These are phyloP conservation scores for Zopfochytrium polystomum DNA, from an alignment of 371 early-diverging fungal species.

Conservation along the genomic window DNA sequence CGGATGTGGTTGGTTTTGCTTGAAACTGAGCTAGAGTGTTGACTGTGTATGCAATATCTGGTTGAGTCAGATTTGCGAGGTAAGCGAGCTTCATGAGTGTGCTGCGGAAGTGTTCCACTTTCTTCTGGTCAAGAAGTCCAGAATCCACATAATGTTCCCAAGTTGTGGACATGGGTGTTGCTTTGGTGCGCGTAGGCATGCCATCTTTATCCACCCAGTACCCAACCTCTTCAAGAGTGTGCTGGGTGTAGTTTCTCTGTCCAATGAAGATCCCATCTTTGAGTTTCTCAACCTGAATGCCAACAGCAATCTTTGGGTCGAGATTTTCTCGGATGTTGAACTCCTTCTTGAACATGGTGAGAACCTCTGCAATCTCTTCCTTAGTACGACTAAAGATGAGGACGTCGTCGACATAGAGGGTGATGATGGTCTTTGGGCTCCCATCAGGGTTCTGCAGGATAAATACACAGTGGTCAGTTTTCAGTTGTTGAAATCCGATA, in stretches of 20 bases:
- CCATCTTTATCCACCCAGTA: background rate
- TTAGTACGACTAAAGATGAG: slow-evolving; percentile 2
- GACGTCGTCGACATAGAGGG: slow-evolving; percentile 21
- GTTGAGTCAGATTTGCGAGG: slow-evolving; percentile 8
- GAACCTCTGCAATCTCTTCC: background rate
- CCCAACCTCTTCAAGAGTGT: slow-evolving; percentile 7
- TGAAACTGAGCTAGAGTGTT: slow-evolving; percentile 13
- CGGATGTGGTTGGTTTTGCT: background rate
- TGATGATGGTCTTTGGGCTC: background rate
- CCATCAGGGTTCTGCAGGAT: background rate
- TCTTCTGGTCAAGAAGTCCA: background rate
- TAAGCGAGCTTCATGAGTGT: slow-evolving; percentile 10
- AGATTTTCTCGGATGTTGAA: slow-evolving; percentile 2
- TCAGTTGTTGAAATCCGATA: slow-evolving; percentile 6
- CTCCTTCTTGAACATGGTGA: background rate
- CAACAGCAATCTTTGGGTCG: background rate
- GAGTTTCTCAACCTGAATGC: background rate
- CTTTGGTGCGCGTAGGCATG: background rate
- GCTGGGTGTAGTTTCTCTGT: slow-evolving; percentile 4
- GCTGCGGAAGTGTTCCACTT: slow-evolving; percentile 2
- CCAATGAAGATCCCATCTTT: slow-evolving; percentile 5
- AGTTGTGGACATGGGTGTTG: slow-evolving; percentile 14
- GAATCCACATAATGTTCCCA: slow-evolving; percentile 15
- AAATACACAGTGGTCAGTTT: slow-evolving; percentile 16
- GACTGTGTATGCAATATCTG: slow-evolving; percentile 13